Evolutionary conservation across 2,329 filamentous ascomycete genomes (phyloP).

Genomic region (Botryotinia narcissicola): DNA sequence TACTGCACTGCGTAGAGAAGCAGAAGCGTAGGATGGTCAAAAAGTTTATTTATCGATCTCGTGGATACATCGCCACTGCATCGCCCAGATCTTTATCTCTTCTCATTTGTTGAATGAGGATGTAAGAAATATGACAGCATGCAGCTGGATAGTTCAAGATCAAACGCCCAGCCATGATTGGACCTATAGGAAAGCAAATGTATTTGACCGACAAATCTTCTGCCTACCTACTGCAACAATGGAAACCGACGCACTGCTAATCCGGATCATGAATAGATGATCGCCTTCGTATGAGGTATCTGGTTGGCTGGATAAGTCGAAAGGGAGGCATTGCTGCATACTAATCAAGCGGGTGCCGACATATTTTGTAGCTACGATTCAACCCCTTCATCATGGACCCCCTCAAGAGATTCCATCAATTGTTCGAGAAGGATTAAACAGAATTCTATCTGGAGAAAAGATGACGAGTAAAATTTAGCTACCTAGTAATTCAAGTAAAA

Average conservation of each 20-base stretch:
- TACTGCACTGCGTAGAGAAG: not conserved
- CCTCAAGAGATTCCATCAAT: conserved; percentile 6
- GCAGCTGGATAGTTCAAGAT: not conserved
- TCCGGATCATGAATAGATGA: conserved; percentile 19
- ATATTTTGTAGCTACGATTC: not conserved
- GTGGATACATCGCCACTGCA: conserved; percentile 1
- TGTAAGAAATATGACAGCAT: conserved; percentile 9
- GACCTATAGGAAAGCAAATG: not conserved
- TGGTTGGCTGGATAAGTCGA: conserved; percentile 14
- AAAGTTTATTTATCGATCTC: not conserved
- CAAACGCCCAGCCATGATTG: not conserved
- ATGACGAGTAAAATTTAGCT: not conserved
- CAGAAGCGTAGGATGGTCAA: not conserved
- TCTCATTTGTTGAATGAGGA: not conserved
- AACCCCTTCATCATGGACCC: not conserved
- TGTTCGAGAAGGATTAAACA: conserved; percentile 8
- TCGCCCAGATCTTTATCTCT: not conserved
- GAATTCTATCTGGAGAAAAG: not conserved
- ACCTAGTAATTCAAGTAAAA: not conserved
- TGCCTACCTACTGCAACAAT: not conserved
- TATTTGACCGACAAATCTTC: not conserved
- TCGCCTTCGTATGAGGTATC: conserved; percentile 1
- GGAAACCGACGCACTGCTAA: conserved; percentile 16
- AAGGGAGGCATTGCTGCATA: conserved; percentile 3
- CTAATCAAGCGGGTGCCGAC: conserved; percentile 9